Conservation (phyloP, 2,329 filamentous ascomycete genomes). For the Dactylellina cionopaga region DNA sequence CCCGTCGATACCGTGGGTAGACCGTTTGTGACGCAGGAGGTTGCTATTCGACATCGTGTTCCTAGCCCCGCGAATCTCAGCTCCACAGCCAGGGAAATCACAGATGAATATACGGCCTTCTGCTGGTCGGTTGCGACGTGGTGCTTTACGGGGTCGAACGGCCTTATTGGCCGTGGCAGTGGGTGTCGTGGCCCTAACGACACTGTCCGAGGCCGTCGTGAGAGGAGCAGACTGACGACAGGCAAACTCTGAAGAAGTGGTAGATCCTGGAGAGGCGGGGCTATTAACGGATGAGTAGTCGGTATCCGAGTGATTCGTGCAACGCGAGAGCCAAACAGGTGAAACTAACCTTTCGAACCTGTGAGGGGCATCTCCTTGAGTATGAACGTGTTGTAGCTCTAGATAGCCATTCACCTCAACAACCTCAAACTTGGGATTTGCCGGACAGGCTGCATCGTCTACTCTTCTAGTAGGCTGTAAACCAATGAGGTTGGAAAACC, state of each 20-base stretch:
- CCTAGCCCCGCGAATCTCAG: conserved; percentile 42
- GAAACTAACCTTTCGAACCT: neutral
- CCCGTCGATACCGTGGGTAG: conserved; percentile 19
- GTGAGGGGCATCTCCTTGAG: too few species aligned
- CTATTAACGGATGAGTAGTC: neutral
- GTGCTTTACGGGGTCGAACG: conserved; percentile 24
- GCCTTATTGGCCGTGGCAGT: neutral
- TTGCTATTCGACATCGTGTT: conserved; percentile 49
- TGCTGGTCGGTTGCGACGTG: conserved; percentile 20
- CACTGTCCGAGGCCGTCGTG: conserved; percentile 12
- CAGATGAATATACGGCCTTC: conserved; percentile 44
- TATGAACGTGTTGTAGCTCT: too few species aligned
- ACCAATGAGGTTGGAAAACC: too few species aligned
- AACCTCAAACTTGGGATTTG: too few species aligned
- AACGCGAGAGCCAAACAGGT: neutral
- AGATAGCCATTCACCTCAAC: too few species aligned
- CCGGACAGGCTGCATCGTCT: too few species aligned
- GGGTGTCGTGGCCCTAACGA: neutral
- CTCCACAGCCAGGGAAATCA: conserved; percentile 40
- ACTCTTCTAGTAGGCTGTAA: too few species aligned
- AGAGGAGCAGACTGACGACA: conserved; percentile 5
- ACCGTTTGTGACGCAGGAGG: conserved; percentile 44
- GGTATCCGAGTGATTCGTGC: neutral
- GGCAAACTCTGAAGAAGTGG: neutral
- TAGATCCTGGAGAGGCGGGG: neutral